These are phyloP conservation scores for Pyrenophora tritici-repentis DNA, from an alignment of 2,329 filamentous ascomycete genomes.

Conservation along the genomic window DNA sequence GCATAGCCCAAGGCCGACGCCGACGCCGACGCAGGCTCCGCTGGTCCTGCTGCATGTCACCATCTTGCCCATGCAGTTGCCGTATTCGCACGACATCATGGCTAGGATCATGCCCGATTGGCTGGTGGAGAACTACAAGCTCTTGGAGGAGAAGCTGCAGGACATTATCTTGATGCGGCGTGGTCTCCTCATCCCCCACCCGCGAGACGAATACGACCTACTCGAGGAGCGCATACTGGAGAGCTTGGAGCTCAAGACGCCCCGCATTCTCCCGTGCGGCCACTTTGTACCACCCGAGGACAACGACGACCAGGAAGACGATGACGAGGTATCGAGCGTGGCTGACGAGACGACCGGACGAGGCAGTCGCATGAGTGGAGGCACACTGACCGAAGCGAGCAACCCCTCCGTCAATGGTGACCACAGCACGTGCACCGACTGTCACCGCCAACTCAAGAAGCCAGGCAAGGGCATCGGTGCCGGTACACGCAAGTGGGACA, in stretches of 20 bases:
- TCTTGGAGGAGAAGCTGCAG: conserved; percentile 71
- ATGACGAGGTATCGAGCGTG: conserved; percentile 43
- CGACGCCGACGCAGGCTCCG: conserved; percentile 59
- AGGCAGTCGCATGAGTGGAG: conserved; percentile 44
- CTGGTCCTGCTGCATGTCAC: conserved; percentile 80
- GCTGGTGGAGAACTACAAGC: conserved; percentile 64
- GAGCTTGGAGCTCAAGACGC: conserved; percentile 71
- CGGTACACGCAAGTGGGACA: conserved; percentile 66
- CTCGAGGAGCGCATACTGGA: conserved; percentile 79
- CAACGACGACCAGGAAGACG: conserved; percentile 48
- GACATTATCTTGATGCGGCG: conserved; percentile 72
- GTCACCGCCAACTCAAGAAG: conserved; percentile 47
- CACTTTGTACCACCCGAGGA: conserved; percentile 64
- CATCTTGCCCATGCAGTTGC: conserved; percentile 70
- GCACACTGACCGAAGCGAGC: conserved; percentile 41
- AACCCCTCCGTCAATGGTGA: conserved; percentile 26
- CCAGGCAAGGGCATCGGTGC: conserved; percentile 43
- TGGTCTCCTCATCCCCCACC: conserved; percentile 76
- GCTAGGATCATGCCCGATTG: conserved; percentile 57
- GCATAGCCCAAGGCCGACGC: conserved; percentile 34
- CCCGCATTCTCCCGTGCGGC: conserved; percentile 73
- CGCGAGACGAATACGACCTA: conserved; percentile 78
- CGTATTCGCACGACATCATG: conserved; percentile 59
- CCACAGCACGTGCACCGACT: conserved; percentile 57
- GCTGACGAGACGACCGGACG: conserved; percentile 38